phyloP scores from a whole-genome alignment of 169 alveolate genomes.

The Besnoitia besnoiti region DNA sequence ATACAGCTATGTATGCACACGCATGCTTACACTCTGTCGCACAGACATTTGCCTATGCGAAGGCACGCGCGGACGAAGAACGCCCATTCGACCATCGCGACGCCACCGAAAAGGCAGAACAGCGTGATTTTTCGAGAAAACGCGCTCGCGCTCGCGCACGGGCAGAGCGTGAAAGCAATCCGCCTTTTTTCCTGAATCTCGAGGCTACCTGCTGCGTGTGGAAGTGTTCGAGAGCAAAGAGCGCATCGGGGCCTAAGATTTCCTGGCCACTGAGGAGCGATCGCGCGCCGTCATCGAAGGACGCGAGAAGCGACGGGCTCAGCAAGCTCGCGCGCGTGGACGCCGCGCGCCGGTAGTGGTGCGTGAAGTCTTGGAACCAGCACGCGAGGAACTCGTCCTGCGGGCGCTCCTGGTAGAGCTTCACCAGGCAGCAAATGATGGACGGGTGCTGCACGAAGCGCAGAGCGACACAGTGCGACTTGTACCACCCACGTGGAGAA shows the following conservation, averaged over 20 bases:
- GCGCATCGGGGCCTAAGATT: background rate
- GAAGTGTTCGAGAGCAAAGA: slow-evolving; percentile 6
- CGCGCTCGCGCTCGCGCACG: too few species aligned
- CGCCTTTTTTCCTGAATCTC: too few species aligned
- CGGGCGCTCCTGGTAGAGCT: slow-evolving; percentile 58
- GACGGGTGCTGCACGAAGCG: slow-evolving; percentile 56
- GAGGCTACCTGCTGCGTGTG: slow-evolving; percentile 39
- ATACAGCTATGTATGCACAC: background rate
- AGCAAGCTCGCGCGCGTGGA: background rate
- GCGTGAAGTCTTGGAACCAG: slow-evolving; percentile 63
- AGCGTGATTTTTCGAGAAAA: too few species aligned
- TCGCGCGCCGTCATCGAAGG: background rate
- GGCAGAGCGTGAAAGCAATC: too few species aligned
- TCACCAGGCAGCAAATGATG: slow-evolving; percentile 41
- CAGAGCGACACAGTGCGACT: background rate
- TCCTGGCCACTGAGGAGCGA: background rate
- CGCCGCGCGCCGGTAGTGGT: slow-evolving; percentile 1
- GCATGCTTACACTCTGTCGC: background rate
- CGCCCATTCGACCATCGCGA: too few species aligned
- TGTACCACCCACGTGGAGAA: background rate
- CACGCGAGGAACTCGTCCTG: slow-evolving; percentile 66
- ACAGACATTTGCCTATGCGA: background rate
- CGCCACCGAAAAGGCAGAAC: too few species aligned
- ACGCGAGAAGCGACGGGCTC: background rate
- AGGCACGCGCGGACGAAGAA: too few species aligned